Conservation (phyloP, 2,329 filamentous ascomycete genomes). For the Dryadomyces quercus-mongolicae region DNA sequence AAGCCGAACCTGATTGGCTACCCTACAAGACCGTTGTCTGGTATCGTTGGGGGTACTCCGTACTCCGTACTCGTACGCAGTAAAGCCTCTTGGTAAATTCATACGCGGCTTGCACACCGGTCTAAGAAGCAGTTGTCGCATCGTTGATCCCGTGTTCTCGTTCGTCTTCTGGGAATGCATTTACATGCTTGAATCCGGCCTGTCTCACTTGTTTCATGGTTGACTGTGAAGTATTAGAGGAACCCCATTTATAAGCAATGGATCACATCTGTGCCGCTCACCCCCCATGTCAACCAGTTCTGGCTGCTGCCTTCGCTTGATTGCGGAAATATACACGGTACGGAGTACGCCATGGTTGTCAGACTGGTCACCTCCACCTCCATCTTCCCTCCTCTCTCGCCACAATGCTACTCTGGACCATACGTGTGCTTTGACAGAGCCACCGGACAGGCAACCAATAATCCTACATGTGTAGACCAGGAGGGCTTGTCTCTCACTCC, state of each 20-base stretch:
- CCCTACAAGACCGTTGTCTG: too few relatives aligned
- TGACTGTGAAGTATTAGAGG: neutral
- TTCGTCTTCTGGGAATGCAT: neutral
- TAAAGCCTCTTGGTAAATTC: too few relatives aligned
- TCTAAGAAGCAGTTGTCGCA: neutral
- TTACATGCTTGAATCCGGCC: too few relatives aligned
- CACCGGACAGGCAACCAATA: neutral
- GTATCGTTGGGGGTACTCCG: too few relatives aligned
- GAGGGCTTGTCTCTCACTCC: neutral
- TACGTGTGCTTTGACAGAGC: neutral
- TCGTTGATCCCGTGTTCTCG: neutral
- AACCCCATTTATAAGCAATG: neutral
- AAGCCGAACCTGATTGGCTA: too few relatives aligned
- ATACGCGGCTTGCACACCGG: too few relatives aligned
- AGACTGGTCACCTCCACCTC: neutral
- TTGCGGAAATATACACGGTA: neutral
- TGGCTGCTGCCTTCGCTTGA: too few relatives aligned
- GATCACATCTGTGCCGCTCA: constrained; percentile 1
- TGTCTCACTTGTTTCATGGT: neutral
- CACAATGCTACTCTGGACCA: neutral
- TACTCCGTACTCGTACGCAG: too few relatives aligned
- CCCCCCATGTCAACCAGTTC: too few relatives aligned
- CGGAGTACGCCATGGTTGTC: neutral
- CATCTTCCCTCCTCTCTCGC: neutral
- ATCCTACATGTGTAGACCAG: neutral